phyloP scores from a whole-genome alignment of 1,139 yeast genomes.

The Scheffersomyces segobiensis region DNA sequence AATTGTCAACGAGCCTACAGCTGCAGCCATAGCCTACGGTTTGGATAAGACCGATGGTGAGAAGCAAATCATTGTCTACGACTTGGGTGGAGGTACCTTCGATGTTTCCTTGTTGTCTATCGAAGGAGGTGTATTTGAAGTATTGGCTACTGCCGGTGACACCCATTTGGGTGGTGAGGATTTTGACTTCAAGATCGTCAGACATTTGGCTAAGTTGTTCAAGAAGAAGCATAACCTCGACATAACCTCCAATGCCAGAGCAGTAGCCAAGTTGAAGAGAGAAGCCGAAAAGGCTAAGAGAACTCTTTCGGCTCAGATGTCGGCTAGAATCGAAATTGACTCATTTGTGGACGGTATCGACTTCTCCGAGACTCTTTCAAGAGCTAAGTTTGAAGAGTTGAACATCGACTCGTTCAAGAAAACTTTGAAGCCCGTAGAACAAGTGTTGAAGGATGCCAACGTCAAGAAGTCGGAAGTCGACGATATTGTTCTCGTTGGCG shows the following conservation, averaged over 20 bases:
- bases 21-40: constrained; percentile 98
- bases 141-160: constrained; percentile 55
- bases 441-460: constrained; percentile 87
- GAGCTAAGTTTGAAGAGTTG: constrained; percentile 95
- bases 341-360: constrained; percentile 95
- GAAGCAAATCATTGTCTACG: constrained; percentile 52
- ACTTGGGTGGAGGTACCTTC: constrained; percentile 58
- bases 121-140: constrained; percentile 56
- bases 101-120: constrained; percentile 53
- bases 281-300: constrained; percentile 98
- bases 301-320: constrained; percentile 86
- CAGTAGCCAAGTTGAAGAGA: constrained; percentile 87
- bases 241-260: constrained; percentile 70
- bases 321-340: constrained; percentile 90
- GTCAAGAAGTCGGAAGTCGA: constrained; percentile 80
- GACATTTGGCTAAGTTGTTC: constrained; percentile 80
- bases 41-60: constrained; percentile 71
- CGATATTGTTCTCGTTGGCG: constrained; percentile 94
- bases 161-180: constrained; percentile 83
- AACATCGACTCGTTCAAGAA: constrained; percentile 84
- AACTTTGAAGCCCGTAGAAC: constrained; percentile 91
- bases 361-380: constrained; percentile 85
- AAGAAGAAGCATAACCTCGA: constrained; percentile 87
- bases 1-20: constrained; percentile 97
- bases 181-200: constrained; percentile 86